Evolutionary conservation across 257 asterid genomes (phyloP).

Genomic region (Jasminum sambac): DNA sequence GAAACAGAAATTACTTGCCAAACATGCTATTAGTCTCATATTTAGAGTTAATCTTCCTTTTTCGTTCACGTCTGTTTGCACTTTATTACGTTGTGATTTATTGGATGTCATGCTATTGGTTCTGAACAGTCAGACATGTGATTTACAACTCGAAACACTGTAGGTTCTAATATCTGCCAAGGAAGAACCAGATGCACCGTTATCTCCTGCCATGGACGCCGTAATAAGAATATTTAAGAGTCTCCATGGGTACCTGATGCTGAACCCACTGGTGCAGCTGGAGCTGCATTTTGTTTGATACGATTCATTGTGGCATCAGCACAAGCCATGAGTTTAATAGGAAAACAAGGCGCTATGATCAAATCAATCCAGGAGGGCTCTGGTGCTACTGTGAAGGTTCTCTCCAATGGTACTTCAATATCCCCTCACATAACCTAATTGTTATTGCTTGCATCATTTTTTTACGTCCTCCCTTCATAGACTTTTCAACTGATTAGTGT

Average conservation of each 20-base stretch:
- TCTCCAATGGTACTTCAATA: slow-evolving; percentile 20
- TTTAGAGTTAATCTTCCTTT: no score
- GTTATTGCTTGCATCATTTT: slow-evolving; percentile 21
- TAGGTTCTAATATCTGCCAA: slow-evolving; percentile 77
- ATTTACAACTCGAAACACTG: slow-evolving; percentile 19
- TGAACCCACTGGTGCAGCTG: slow-evolving; percentile 40
- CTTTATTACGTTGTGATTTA: no score
- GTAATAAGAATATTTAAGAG: slow-evolving; percentile 62
- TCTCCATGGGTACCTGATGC: slow-evolving; percentile 52
- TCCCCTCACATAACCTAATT: background rate
- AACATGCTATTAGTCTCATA: no score
- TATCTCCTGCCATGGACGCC: slow-evolving; percentile 77
- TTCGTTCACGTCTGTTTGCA: no score
- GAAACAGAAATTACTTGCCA: no score
- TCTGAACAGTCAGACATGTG: background rate
- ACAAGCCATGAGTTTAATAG: slow-evolving; percentile 71
- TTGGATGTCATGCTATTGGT: no score
- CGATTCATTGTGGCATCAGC: slow-evolving; percentile 62
- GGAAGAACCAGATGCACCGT: slow-evolving; percentile 72
- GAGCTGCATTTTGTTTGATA: slow-evolving; percentile 48
- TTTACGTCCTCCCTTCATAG: background rate
- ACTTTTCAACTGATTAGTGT: background rate
- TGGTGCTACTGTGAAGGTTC: slow-evolving; percentile 66
- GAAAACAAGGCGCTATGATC: slow-evolving; percentile 71
- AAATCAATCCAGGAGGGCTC: slow-evolving; percentile 71